A percentile compares a stretch with the other conserved stretches of the same genome.
phyloP scores from a whole-genome alignment of 2,329 filamentous ascomycete species.

The Rhinocladiella mackenziei region DNA sequence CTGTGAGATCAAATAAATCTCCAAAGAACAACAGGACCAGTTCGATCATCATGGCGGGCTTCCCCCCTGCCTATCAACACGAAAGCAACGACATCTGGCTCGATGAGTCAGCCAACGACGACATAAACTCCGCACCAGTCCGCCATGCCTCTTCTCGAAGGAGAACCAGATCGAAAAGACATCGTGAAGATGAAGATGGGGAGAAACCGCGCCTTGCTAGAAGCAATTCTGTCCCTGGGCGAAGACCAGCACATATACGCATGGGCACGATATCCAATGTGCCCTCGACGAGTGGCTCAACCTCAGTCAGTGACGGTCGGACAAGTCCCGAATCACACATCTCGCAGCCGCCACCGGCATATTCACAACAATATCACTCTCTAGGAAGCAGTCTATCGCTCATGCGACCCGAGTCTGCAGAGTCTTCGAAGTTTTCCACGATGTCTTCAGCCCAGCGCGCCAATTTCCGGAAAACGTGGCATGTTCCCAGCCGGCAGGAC shows the following conservation, averaged over 20 bases:
- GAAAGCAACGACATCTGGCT: constrained; percentile 6
- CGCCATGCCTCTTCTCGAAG: not conserved
- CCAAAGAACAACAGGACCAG: too few species aligned
- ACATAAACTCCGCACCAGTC: not conserved
- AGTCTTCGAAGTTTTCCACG: not conserved
- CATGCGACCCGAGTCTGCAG: not conserved
- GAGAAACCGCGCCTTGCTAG: not conserved
- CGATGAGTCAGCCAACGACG: not conserved
- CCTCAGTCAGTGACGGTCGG: not conserved
- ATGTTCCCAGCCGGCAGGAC: not conserved
- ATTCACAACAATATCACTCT: not conserved
- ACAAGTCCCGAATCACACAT: too few species aligned
- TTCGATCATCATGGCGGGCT: constrained; percentile 3
- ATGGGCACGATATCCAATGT: too few species aligned
- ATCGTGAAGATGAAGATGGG: not conserved
- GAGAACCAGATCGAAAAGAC: not conserved
- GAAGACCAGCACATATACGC: too few species aligned
- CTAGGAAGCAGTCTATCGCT: not conserved
- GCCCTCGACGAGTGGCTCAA: not conserved
- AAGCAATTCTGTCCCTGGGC: not conserved
- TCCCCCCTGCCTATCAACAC: constrained; percentile 4
- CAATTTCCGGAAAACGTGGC: not conserved
- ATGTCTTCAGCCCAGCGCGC: not conserved
- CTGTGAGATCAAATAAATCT: too few species aligned
- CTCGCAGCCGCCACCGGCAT: not conserved